Base-by-base conservation (phyloP, 2,329 filamentous ascomycete genomes). In the Fusarium sp. region DNA sequence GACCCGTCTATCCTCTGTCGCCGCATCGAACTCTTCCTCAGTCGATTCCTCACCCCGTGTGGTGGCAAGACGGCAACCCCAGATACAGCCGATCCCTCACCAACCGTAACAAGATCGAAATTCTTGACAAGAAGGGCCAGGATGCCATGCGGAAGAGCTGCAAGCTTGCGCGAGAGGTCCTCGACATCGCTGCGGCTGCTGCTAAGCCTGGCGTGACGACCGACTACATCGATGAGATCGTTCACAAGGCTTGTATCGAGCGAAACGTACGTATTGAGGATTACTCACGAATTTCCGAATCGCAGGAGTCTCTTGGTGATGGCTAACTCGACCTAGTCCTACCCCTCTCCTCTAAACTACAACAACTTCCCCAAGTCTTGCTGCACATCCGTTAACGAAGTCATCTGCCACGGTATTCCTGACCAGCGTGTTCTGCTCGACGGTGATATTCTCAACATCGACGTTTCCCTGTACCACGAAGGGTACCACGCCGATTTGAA, bases 371-470 rank as follows among this genome's bases (percentile, higher is more conserved):
- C 96, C 73, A 99, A 99, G 85, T 99, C 96, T 0, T 93, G 98
- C 70, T 99, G 96, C 84, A 98, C 95, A 6, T 98, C 95, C 5
- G 84, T 93, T 54, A 99, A 99, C 85, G 96, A 99, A 83, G 93
- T 97, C 72, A 98, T 99, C 81, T 99, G 96, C 85, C 96, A 99
- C 86, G 96, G 96, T 58, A 99, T 99, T 72, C 96, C 96, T 20
- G 96, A 99, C 79, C 91, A 97, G 81, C 90, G 96, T 61, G 87
- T 93, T 12, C 87, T 99, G 3, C 84, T 94, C 71, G 95, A 99
- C 75, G 96, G 96, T 70, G 96, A 99, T 78, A 98, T 99, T 73
- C 85, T 99, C 79, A 99, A 99, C 84, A 94, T 99, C 74, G 96
- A 99, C 77, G 93, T 99, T 9, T 95, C 94, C 2, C 85, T 99